phyloP scores from a whole-genome alignment of 176 grass and related monocot species.

The Oryza meridionalis region DNA sequence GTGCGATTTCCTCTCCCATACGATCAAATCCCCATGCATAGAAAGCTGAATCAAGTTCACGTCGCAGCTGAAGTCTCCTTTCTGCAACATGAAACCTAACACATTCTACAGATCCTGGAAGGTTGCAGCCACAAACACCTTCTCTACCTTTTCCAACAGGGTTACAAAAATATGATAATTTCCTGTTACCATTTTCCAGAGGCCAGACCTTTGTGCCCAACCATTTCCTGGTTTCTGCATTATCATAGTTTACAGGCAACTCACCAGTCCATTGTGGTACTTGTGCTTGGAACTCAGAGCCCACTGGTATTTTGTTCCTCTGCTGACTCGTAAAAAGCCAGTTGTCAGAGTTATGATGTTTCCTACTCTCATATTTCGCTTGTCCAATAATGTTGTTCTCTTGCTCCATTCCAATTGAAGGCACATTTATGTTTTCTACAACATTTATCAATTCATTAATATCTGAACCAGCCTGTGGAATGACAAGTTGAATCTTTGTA shows the following conservation, averaged over 20 bases:
- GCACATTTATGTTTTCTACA: conserved; percentile 30
- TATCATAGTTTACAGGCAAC: conserved; percentile 36
- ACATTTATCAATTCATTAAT: conserved; percentile 12
- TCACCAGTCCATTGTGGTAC: conserved; percentile 56
- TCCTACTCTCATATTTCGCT: conserved; percentile 20
- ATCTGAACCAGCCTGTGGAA: conserved; percentile 1
- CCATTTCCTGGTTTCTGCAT: conserved; percentile 60
- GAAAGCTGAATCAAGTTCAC: conserved; percentile 61
- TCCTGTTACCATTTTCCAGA: conserved; percentile 42
- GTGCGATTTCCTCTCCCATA: conserved; percentile 90
- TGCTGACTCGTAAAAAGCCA: conserved; percentile 44
- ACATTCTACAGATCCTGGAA: conserved; percentile 58
- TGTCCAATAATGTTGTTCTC: conserved; percentile 20
- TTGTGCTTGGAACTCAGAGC: conserved; percentile 46
- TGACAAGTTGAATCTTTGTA: conserved; percentile 16
- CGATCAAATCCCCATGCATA: conserved; percentile 71
- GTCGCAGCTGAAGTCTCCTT: conserved; percentile 56
- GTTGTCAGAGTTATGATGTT: conserved; percentile 29
- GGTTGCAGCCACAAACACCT: conserved; percentile 48
- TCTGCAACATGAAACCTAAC: conserved; percentile 72
- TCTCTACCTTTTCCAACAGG: conserved; percentile 62
- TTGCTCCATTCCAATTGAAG: conserved; percentile 4
- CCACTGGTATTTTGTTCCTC: conserved; percentile 45
- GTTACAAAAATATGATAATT: neutral
- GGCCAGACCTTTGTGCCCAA: conserved; percentile 65